phyloP scores from a whole-genome alignment of 495 filamentous ascomycete species.

The Aspergillus leporis region DNA sequence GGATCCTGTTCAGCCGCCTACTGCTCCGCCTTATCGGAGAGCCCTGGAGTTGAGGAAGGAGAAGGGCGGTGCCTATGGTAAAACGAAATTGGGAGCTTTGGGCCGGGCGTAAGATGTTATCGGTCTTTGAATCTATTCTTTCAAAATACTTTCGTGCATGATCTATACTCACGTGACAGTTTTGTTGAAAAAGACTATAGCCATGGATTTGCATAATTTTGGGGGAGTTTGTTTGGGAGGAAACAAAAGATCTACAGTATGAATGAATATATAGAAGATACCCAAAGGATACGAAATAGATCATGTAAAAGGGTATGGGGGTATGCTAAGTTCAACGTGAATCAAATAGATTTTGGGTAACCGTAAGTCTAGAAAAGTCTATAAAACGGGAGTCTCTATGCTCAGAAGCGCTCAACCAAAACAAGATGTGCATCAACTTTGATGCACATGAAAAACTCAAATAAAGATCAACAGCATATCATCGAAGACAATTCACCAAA shows the following conservation, averaged over 20 bases:
- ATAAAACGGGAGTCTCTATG: not conserved
- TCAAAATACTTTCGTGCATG: not conserved
- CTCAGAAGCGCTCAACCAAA: conserved; percentile 26
- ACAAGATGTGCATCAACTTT: conserved; percentile 21
- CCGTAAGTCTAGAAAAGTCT: not conserved
- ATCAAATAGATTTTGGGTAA: not conserved
- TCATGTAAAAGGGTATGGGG: not conserved
- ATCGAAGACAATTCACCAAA: not conserved
- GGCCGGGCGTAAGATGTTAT: conserved; percentile 21
- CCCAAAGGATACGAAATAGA: conserved; percentile 12
- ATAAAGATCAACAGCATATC: not conserved
- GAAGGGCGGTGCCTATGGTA: conserved; percentile 78
- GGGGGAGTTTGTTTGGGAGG: not conserved
- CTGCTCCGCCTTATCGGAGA: conserved; percentile 89
- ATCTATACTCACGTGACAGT: no score
- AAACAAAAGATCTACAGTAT: conserved; percentile 3
- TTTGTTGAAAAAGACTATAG: not conserved
- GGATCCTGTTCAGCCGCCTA: conserved; percentile 94
- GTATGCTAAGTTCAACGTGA: not conserved
- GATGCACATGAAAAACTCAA: conserved; percentile 16
- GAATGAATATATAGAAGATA: conserved; percentile 22
- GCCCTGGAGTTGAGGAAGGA: conserved; percentile 82
- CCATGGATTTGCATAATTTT: conserved; percentile 2
- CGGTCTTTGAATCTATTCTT: not conserved
- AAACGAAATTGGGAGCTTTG: conserved; percentile 55